Evolutionary conservation across 345 rosid species (phyloP).

Genomic region (Draba incana): DNA sequence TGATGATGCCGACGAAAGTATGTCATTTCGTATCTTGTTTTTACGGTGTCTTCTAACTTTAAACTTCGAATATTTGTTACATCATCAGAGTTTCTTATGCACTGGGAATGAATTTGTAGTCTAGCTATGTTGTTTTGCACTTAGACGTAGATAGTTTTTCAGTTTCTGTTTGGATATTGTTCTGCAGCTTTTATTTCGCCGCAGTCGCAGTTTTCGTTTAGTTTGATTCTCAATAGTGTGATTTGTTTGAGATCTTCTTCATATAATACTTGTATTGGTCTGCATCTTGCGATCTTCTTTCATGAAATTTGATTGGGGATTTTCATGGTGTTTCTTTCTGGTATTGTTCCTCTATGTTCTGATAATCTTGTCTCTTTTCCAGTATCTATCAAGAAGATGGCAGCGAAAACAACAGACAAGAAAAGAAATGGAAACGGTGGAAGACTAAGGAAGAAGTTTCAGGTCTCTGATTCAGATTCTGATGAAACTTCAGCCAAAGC

Average conservation of each 20-base stretch:
- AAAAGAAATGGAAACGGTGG: conserved; percentile 37
- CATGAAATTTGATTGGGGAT: conserved; percentile 13
- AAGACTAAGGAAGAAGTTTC: conserved; percentile 56
- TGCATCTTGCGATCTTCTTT: background rate
- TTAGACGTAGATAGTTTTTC: background rate
- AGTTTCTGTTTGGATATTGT: conserved; percentile 8
- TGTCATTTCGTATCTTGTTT: conserved; percentile 2
- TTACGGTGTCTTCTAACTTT: background rate
- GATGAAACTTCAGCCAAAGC: conserved; percentile 35
- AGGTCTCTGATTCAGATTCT: conserved; percentile 51
- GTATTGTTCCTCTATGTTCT: background rate
- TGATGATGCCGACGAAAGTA: conserved; percentile 46
- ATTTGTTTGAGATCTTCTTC: conserved; percentile 5
- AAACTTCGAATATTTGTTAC: background rate
- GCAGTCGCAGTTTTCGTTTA: background rate
- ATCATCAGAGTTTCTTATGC: conserved; percentile 3
- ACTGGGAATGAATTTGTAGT: conserved; percentile 7
- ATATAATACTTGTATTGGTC: background rate
- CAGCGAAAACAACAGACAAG: conserved; percentile 33
- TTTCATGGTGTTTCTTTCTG: background rate
- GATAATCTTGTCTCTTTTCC: conserved; percentile 12
- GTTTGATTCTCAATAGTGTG: conserved; percentile 4
- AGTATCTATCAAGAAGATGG: conserved; percentile 40
- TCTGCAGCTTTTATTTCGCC: conserved; percentile 1
- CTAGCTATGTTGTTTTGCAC: background rate